Conservation (phyloP, 768 basidiomycete species). For the Suillus fuscotomentosus region DNA sequence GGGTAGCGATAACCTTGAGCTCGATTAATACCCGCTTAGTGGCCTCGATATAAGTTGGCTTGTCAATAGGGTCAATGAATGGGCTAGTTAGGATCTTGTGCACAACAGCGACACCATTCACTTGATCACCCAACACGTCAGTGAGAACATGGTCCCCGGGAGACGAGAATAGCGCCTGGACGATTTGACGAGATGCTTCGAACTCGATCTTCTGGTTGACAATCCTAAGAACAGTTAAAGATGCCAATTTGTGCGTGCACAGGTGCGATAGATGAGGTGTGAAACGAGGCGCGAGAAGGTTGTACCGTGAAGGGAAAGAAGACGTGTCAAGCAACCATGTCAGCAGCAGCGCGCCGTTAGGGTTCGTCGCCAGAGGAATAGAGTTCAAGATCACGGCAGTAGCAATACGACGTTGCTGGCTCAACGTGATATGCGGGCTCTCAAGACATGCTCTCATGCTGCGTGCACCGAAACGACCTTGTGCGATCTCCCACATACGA, state of each 20-base stretch:
- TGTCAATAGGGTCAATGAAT: conserved; percentile 73
- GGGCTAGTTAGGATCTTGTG: conserved; percentile 90
- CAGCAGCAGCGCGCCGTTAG: conserved; percentile 92
- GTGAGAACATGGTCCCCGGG: conserved; percentile 87
- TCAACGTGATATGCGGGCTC: conserved; percentile 79
- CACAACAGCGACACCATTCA: conserved; percentile 91
- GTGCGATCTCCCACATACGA: conserved; percentile 97
- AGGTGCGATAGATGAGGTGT: conserved; percentile 95
- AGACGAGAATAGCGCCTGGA: conserved; percentile 89
- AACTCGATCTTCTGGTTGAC: conserved; percentile 96
- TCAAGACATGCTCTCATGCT: conserved; percentile 98
- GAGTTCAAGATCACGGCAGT: conserved; percentile 95
- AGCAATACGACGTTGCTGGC: conserved; percentile 93
- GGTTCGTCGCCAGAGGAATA: conserved; percentile 95
- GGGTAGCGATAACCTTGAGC: conserved; percentile 90
- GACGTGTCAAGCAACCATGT: conserved; percentile 98
- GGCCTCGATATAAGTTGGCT: conserved; percentile 72
- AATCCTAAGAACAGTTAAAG: conserved; percentile 90
- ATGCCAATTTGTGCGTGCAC: conserved; percentile 97
- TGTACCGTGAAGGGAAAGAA: conserved; percentile 93
- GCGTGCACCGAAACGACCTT: conserved; percentile 96
- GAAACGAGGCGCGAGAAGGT: conserved; percentile 91
- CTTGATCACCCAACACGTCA: conserved; percentile 94
- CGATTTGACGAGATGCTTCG: conserved; percentile 80
- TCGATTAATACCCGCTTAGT: conserved; percentile 89